These are phyloP conservation scores for Calonectria crousiana DNA, from an alignment of 2,329 filamentous ascomycete genomes.

Conservation along the genomic window DNA sequence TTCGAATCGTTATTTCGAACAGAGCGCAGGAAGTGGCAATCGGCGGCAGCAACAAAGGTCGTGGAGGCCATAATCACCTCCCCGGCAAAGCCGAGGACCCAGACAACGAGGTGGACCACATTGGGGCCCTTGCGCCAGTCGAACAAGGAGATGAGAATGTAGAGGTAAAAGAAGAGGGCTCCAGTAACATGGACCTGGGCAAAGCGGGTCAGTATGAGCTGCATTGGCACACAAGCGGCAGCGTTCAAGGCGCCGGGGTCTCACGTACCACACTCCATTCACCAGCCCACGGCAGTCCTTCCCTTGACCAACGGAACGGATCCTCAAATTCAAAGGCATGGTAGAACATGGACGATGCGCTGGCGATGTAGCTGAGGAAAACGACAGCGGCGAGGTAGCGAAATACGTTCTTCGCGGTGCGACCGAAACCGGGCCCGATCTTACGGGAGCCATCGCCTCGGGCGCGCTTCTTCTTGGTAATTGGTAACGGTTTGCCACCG, in stretches of 20 bases:
- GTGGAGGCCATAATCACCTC: slow-evolving; percentile 80
- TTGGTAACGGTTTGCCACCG: slow-evolving; percentile 88
- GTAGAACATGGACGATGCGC: slow-evolving; percentile 78
- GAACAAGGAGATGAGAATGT: slow-evolving; percentile 87
- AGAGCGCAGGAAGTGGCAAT: slow-evolving; percentile 70
- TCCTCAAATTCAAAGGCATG: slow-evolving; percentile 72
- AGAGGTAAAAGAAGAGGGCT: slow-evolving; percentile 87
- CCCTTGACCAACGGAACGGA: slow-evolving; percentile 52
- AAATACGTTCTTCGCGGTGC: slow-evolving; percentile 78
- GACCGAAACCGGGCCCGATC: slow-evolving; percentile 69
- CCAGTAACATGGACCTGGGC: slow-evolving; percentile 85
- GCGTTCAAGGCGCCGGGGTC: slow-evolving; percentile 19
- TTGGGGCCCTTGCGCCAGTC: slow-evolving; percentile 87
- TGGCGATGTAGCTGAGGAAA: slow-evolving; percentile 80
- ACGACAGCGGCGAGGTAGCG: slow-evolving; percentile 79
- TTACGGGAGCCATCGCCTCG: slow-evolving; percentile 60
- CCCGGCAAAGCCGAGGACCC: slow-evolving; percentile 78
- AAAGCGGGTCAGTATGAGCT: slow-evolving; percentile 37
- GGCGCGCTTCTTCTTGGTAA: slow-evolving; percentile 67
- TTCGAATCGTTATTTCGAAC: slow-evolving; percentile 42
- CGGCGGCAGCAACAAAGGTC: slow-evolving; percentile 76
- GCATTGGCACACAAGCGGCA: slow-evolving; percentile 21
- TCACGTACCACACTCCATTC: slow-evolving; percentile 78
- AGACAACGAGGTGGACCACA: slow-evolving; percentile 82
- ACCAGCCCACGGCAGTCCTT: slow-evolving; percentile 78